phyloP scores from a whole-genome alignment of 2,329 filamentous ascomycete genomes.

The Cladosporium sp. region DNA sequence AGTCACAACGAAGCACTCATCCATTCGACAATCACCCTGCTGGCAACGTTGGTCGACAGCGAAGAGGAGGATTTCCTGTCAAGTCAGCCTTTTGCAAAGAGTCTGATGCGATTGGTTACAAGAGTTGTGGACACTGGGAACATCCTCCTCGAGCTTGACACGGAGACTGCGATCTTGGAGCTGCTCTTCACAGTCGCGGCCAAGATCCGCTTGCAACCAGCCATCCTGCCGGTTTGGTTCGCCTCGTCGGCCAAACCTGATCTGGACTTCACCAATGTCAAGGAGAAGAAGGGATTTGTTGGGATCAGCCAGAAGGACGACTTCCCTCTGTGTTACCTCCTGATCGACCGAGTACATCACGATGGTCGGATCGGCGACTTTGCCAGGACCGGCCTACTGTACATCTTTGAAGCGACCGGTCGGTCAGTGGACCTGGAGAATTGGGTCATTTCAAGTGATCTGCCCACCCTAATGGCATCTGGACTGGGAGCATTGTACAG shows the following conservation, averaged over 20 bases:
- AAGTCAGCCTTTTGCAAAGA: slow-evolving; percentile 77
- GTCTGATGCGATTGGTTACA: slow-evolving; percentile 79
- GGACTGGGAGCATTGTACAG: slow-evolving; percentile 77
- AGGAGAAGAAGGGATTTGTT: slow-evolving; percentile 66
- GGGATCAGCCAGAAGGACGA: slow-evolving; percentile 83
- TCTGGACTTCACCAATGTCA: slow-evolving; percentile 35
- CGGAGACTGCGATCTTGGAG: slow-evolving; percentile 85
- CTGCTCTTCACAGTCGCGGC: slow-evolving; percentile 93
- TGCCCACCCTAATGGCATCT: slow-evolving; percentile 95
- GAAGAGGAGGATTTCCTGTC: slow-evolving; percentile 95
- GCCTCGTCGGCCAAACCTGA: slow-evolving; percentile 44
- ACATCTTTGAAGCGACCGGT: slow-evolving; percentile 91
- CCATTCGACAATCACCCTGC: slow-evolving; percentile 77
- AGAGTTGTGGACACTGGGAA: slow-evolving; percentile 71
- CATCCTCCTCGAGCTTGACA: slow-evolving; percentile 70
- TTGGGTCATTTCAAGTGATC: slow-evolving; percentile 95
- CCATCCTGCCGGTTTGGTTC: slow-evolving; percentile 89
- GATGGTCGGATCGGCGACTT: slow-evolving; percentile 95
- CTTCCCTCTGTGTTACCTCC: slow-evolving; percentile 90
- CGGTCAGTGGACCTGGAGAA: slow-evolving; percentile 78
- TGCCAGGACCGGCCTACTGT: slow-evolving; percentile 85
- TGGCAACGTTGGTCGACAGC: slow-evolving; percentile 88
- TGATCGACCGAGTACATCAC: slow-evolving; percentile 95
- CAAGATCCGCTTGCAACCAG: slow-evolving; percentile 86
- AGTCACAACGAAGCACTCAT: slow-evolving; percentile 84